A percentile compares a stretch with the other conserved stretches of the same genome.
Evolutionary conservation across 2,329 filamentous ascomycete species (phyloP).

Genomic region (Penicillium sp.): DNA sequence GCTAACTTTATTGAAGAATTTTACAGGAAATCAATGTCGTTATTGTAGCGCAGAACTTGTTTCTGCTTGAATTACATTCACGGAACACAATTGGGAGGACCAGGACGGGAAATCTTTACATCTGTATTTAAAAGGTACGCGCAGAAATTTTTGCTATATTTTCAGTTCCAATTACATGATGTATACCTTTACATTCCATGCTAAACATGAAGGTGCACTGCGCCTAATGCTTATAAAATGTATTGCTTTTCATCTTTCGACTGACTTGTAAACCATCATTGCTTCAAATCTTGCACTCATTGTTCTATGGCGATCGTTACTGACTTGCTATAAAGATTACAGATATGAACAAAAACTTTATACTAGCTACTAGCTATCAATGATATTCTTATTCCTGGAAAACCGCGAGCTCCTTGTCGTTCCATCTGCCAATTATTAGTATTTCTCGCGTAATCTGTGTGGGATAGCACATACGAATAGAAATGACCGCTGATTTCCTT

Average conservation of each 20-base stretch:
- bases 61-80: neutral
- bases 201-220: slow-evolving; percentile 59
- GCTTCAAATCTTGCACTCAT: slow-evolving; percentile 20
- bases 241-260: slow-evolving; percentile 67
- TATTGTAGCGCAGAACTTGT: slow-evolving; percentile 1
- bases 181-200: slow-evolving; percentile 59
- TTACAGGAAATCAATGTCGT: neutral
- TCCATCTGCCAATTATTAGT: slow-evolving; percentile 44
- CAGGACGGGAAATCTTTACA: neutral
- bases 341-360: slow-evolving; percentile 7
- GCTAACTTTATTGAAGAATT: slow-evolving; percentile 31
- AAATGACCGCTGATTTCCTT: slow-evolving; percentile 73
- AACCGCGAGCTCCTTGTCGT: slow-evolving; percentile 43
- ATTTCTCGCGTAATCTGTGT: slow-evolving; percentile 5
- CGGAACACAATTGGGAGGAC: neutral
- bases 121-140: slow-evolving; percentile 25
- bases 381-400: slow-evolving; percentile 42
- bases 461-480: slow-evolving; percentile 45
- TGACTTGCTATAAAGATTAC: slow-evolving; percentile 29
- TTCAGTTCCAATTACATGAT: slow-evolving; percentile 46
- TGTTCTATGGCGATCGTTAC: slow-evolving; percentile 26
- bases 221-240: slow-evolving; percentile 56
- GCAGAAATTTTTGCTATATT: slow-evolving; percentile 19
- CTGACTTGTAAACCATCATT: slow-evolving; percentile 47
- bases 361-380: slow-evolving; percentile 6